Evolutionary conservation across 2,329 filamentous ascomycete genomes (phyloP).

Genomic region (Neonectria hederae): DNA sequence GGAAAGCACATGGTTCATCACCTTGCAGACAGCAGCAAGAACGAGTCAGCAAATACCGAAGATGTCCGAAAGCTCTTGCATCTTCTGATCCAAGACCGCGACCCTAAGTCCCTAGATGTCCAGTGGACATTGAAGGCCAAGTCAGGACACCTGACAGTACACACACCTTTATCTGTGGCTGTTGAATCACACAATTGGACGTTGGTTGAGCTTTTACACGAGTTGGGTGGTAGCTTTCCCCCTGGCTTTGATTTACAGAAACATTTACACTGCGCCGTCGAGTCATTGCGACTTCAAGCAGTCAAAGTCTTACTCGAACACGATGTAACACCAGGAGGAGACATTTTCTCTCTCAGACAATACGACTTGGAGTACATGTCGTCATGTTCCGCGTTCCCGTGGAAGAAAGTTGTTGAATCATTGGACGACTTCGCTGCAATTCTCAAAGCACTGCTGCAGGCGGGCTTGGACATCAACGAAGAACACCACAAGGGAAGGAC

Average conservation of each 20-base stretch:
- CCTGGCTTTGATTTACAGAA: not conserved
- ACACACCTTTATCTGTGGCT: not conserved
- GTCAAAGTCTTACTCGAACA: not conserved
- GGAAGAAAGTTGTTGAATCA: not conserved
- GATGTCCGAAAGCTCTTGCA: not conserved
- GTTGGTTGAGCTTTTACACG: not conserved
- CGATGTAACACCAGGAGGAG: not conserved
- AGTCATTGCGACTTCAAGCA: not conserved
- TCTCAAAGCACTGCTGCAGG: not conserved
- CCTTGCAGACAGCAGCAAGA: not conserved
- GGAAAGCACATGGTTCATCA: conserved; percentile 4
- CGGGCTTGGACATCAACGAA: not conserved
- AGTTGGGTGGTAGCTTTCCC: not conserved
- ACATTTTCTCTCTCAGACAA: not conserved
- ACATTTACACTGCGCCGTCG: not conserved
- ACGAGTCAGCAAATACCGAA: not conserved
- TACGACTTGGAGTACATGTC: not conserved
- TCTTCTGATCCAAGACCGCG: not conserved
- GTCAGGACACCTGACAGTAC: not conserved
- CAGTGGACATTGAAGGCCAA: not conserved
- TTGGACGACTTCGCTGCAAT: not conserved
- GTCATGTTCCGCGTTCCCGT: not conserved
- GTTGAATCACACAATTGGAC: not conserved
- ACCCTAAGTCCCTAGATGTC: not conserved
- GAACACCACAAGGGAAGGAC: not conserved